phyloP scores from a whole-genome alignment of 192 early-diverging fungal genomes.

The Spizellomyces punctatus region DNA sequence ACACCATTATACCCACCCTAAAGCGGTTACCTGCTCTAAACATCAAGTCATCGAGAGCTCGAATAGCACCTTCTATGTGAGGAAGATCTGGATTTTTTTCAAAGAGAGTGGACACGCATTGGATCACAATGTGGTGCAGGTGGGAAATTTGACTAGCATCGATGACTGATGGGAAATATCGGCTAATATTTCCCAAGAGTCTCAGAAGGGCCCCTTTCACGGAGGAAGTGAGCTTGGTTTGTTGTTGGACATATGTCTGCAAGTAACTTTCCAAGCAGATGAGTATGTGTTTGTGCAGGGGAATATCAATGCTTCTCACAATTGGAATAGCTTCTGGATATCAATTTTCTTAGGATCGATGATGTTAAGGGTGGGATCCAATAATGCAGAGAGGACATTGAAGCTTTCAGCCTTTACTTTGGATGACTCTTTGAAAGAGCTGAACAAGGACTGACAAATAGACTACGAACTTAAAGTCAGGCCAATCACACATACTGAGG shows the following conservation, averaged over 20 bases:
- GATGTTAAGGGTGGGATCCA: slow-evolving; percentile 17
- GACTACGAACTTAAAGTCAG: slow-evolving; percentile 10
- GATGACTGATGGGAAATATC: slow-evolving; percentile 28
- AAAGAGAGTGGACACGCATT: slow-evolving; percentile 19
- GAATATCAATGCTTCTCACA: not conserved
- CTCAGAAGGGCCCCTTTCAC: slow-evolving; percentile 43
- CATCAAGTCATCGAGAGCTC: slow-evolving; percentile 32
- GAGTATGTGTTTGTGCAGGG: not conserved
- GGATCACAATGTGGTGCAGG: slow-evolving; percentile 10
- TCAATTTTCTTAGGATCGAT: slow-evolving; percentile 22
- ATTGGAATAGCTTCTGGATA: slow-evolving; percentile 27
- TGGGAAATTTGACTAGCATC: slow-evolving; percentile 20
- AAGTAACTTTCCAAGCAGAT: slow-evolving; percentile 22
- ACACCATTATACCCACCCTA: not conserved
- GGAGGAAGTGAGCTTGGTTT: slow-evolving; percentile 36
- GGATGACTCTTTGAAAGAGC: slow-evolving; percentile 32
- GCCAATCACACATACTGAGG: not conserved
- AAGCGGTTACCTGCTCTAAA: slow-evolving; percentile 16
- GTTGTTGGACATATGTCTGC: slow-evolving; percentile 28
- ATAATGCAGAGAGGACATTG: slow-evolving; percentile 17
- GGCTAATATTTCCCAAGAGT: slow-evolving; percentile 28
- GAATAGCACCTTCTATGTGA: slow-evolving; percentile 39
- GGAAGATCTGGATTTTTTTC: slow-evolving; percentile 33
- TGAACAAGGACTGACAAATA: slow-evolving; percentile 17
- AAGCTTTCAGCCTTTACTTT: slow-evolving; percentile 31